phyloP scores from a whole-genome alignment of 306 rosid genomes.

The Ziziphus jujuba region DNA sequence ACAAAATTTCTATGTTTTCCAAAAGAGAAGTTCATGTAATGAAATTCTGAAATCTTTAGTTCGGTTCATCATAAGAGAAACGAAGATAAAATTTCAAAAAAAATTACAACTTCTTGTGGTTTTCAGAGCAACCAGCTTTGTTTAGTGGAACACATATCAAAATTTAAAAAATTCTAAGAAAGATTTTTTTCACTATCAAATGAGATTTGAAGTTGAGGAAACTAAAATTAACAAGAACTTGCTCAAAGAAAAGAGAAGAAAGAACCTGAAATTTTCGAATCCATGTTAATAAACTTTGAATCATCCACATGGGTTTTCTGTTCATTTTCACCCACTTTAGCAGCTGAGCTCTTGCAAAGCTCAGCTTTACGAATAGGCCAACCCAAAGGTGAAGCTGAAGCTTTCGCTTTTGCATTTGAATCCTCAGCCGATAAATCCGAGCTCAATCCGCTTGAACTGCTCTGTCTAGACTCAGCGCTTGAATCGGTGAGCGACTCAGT shows the following conservation, averaged over 20 bases:
- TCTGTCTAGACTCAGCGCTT: slow-evolving; percentile 50
- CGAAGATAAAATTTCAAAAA: neutral
- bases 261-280: slow-evolving; percentile 66
- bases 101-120: too few species aligned
- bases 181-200: neutral
- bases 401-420: slow-evolving; percentile 47
- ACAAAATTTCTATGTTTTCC: neutral
- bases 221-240: neutral
- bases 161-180: too few species aligned
- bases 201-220: neutral
- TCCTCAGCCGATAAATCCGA: slow-evolving; percentile 52
- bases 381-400: slow-evolving; percentile 72
- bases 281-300: slow-evolving; percentile 33
- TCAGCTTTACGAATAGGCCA: slow-evolving; percentile 95
- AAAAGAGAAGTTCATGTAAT: slow-evolving; percentile 8
- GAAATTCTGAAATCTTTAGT: neutral
- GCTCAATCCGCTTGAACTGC: slow-evolving; percentile 57
- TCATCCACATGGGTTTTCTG: slow-evolving; percentile 36
- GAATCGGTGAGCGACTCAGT: slow-evolving; percentile 61
- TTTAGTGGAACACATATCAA: too few species aligned
- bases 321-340: slow-evolving; percentile 37
- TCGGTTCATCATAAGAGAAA: neutral
- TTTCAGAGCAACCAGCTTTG: too few species aligned
- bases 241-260: too few species aligned
- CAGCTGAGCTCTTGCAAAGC: slow-evolving; percentile 41